Base-by-base conservation (phyloP, 148 eudicot genomes). In the Camellia sinensis region DNA sequence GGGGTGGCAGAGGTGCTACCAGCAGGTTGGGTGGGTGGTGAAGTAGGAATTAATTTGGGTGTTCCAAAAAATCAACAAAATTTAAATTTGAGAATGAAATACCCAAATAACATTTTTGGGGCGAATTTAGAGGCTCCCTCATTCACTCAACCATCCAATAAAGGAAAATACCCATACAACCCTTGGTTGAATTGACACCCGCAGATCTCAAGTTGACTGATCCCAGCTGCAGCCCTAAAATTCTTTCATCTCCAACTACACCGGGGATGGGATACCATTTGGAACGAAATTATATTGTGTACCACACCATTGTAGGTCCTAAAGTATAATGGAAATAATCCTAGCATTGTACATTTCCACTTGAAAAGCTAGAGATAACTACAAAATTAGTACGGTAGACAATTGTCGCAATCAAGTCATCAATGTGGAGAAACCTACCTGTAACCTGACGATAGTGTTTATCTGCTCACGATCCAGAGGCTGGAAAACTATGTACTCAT, bases 401-500 rank as follows among this genome's bases (percentile, higher is more conserved):
- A 6, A 41, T 63, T 56, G 19, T 21, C 21, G 41, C 18, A 43
- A 13, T 44, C n/a, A 67, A 19, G 7, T 52, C 46, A 66, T 18
- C 40, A 67, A 17, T 3, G 18, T 50, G 29, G 6, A 66, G 52
- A 44, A 57, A 70, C 67, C 57, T 86, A 95, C 99, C 97, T 95
- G 99, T 83, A 95, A 86, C 76, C 83, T 82, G 71, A 93, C 99
- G 66, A 93, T 95, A 69, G 88, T 85, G 83, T 83, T 85, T 79
- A 95, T 95, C 80, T 95, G 95, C 13, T 89, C 89, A 48, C 94
- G 92, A 59, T 91, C 92, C 68, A 95, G 90, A 71, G 99, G 99
- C 86, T 89, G 94, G 89, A 95, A 95, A n/a, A 95, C 99, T 11
- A 95, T 93, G 75, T 95, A 95, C 80, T 93, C 99, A 77, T 95